Conservation (phyloP, 345 rosid species). For the Garcia nutans region DNA sequence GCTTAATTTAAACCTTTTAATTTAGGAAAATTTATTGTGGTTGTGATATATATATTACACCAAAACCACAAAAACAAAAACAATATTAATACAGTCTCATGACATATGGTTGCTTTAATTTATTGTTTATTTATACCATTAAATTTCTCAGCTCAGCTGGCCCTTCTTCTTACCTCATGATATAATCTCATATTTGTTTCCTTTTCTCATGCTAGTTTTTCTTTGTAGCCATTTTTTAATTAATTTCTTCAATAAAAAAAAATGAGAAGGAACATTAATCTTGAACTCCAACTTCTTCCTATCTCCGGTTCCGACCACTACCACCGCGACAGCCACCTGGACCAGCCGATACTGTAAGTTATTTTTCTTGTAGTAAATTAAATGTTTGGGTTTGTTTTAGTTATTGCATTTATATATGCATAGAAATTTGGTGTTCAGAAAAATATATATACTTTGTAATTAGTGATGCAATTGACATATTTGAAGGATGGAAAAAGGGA, state of each 20-base stretch:
- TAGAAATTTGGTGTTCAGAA: too few species aligned
- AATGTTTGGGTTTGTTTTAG: not conserved
- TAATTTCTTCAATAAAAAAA: not conserved
- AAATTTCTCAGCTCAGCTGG: too few species aligned
- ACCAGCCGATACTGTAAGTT: not conserved
- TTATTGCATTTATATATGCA: not conserved
- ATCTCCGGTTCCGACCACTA: not conserved
- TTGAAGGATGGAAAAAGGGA: not conserved
- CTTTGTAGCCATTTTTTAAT: not conserved
- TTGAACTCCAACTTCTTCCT: conserved; percentile 15
- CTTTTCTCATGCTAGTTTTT: not conserved
- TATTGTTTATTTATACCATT: too few species aligned
- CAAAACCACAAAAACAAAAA: too few species aligned
- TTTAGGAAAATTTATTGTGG: too few species aligned
- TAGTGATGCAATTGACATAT: not conserved
- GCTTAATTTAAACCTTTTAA: not conserved
- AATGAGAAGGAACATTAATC: conserved; percentile 13
- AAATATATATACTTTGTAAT: too few species aligned
- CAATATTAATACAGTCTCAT: too few species aligned
- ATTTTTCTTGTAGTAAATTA: too few species aligned
- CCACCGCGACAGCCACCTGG: too few species aligned
- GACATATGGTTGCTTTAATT: too few species aligned
- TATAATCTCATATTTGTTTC: not conserved
- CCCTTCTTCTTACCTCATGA: too few species aligned
- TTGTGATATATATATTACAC: too few species aligned